These are phyloP conservation scores for Powellomyces hirtus DNA, from an alignment of 192 early-diverging fungal genomes.

Conservation along the genomic window DNA sequence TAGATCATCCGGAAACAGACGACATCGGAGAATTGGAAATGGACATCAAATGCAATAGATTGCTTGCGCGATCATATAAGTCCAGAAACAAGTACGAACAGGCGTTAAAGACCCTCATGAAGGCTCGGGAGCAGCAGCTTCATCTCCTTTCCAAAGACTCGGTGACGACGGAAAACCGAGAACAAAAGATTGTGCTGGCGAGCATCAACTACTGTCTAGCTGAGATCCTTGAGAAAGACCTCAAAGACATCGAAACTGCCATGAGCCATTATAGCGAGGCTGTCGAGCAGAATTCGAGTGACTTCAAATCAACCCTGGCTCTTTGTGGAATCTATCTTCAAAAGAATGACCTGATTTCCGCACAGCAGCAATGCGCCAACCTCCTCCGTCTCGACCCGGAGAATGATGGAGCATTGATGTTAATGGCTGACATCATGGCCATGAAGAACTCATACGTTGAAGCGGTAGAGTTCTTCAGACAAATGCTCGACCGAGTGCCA, in stretches of 20 bases:
- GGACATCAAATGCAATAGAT: conserved; percentile 35
- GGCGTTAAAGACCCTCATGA: conserved; percentile 26
- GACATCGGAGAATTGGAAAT: conserved; percentile 23
- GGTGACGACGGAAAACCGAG: background rate
- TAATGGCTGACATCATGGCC: conserved; percentile 51
- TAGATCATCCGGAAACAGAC: conserved; percentile 34
- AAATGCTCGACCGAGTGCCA: conserved; percentile 43
- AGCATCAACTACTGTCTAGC: conserved; percentile 42
- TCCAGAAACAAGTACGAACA: conserved; percentile 14
- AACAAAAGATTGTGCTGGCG: conserved; percentile 11
- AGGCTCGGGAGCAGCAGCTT: conserved; percentile 37
- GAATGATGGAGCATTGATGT: conserved; percentile 44
- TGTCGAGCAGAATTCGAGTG: conserved; percentile 30
- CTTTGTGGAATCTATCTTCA: conserved; percentile 39
- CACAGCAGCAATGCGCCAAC: conserved; percentile 46
- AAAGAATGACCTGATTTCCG: conserved; percentile 35
- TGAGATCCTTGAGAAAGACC: conserved; percentile 23
- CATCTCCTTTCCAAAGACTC: conserved; percentile 28
- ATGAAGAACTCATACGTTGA: conserved; percentile 35
- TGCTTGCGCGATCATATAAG: conserved; percentile 33
- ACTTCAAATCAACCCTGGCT: conserved; percentile 38
- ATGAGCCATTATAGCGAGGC: conserved; percentile 44
- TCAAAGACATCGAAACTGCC: conserved; percentile 39
- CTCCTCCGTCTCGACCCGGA: conserved; percentile 37
- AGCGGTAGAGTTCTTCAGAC: conserved; percentile 41